phyloP scores from a whole-genome alignment of 108 stramenopile genomes.

The Pseudonitzschia multiseries region DNA sequence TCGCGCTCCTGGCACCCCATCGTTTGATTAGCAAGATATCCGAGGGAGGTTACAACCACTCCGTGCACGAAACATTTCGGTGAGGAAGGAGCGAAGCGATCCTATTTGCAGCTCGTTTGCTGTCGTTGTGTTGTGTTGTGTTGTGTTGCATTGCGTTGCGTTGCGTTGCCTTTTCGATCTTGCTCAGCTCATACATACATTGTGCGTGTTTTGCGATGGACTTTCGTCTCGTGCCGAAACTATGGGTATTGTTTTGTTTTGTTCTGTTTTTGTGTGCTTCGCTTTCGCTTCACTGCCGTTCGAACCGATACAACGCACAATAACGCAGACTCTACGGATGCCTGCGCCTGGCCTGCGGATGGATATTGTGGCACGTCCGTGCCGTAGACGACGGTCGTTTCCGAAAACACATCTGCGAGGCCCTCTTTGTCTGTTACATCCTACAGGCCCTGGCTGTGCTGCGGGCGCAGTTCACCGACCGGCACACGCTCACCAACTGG shows the following conservation, averaged over 20 bases:
- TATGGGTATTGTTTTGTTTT: no score
- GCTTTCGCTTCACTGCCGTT: neutral
- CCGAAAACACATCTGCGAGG: slow-evolving; percentile 81
- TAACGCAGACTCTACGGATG: slow-evolving; percentile 75
- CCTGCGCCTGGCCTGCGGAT: slow-evolving; percentile 75
- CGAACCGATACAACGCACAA: neutral
- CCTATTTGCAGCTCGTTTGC: neutral
- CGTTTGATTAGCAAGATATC: slow-evolving; percentile 45
- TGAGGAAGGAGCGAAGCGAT: slow-evolving; percentile 21
- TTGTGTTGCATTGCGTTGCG: no score
- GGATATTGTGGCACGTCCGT: slow-evolving; percentile 78
- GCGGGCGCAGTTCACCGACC: slow-evolving; percentile 77
- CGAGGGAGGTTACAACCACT: slow-evolving; percentile 71
- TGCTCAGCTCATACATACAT: no score
- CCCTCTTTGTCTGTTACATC: slow-evolving; percentile 71
- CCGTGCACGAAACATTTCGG: slow-evolving; percentile 78
- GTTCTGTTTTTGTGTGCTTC: no score
- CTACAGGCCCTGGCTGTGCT: slow-evolving; percentile 74
- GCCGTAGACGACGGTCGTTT: slow-evolving; percentile 82
- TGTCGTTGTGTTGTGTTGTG: no score
- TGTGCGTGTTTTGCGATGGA: neutral
- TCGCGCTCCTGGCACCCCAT: slow-evolving; percentile 75
- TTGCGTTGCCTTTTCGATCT: no score
- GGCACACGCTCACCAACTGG: slow-evolving; percentile 65
- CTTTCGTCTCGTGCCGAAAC: neutral